Base-by-base conservation (phyloP, 345 rosid genomes). In the Eucalyptus curtisii region DNA sequence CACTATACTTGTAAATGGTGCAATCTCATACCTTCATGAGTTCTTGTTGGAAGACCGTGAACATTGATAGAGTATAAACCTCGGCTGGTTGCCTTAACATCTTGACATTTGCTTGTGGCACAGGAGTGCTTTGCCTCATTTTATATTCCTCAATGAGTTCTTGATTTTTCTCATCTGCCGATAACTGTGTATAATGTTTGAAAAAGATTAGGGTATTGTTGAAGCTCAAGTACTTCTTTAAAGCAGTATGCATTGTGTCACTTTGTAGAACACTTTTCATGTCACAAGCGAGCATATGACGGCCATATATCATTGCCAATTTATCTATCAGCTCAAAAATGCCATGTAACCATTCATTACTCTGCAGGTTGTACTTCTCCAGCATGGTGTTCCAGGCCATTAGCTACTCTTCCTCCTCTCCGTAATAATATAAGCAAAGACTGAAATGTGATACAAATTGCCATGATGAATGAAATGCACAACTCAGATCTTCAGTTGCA, bases 341-440 rank as follows among this genome's bases (percentile, higher is more conserved):
- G 89, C 91, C 89, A 88, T 87, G 87, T 81, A 90, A 59, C 92
- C 93, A 93, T 49, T 90, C 91, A 88, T 90, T 93, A 87, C 90
- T 86, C 90, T 87, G 86, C 25, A 93, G 92, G 87, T 84, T 86
- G 88, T 91, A 87, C 27, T 68, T 90, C 3, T 88, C 91, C 22
- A 92, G 91, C 80, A 55, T 59, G 80, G 90, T 89, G 84, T 90
- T 88, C 93, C 92, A 91, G 49, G 91, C 91, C 85, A 89, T 31
- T 49, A 92, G 88, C 64, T 86, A 88, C 85, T 92, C 93, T 87
- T 90, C 93, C 90, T 17, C 0, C 27, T 76, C 84, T 76, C 13
- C 3, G 0, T 76, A 40, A 19, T 20, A 42, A 89, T 88, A 86
- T 91, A 91, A 84, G 68, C 91, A 88, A 9, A 22, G 81, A 42